phyloP scores from a whole-genome alignment of 1,284 basidiomycete genomes.

The Trametes versicolor region DNA sequence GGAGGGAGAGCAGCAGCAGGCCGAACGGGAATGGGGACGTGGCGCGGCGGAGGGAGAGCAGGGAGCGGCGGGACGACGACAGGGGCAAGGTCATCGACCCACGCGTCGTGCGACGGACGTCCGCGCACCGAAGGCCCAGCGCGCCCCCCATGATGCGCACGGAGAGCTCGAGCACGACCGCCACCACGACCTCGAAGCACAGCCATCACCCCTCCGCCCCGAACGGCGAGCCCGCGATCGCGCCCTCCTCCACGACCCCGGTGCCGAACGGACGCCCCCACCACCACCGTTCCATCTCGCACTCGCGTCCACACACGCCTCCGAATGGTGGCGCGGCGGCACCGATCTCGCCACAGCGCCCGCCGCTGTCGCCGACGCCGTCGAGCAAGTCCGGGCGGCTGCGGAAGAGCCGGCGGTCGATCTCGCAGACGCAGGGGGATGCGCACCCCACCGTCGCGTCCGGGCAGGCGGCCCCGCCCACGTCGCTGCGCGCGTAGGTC shows the following conservation, averaged over 20 bases:
- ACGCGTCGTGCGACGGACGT: conserved; percentile 67
- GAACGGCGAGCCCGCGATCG: conserved; percentile 10
- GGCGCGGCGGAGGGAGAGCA: conserved; percentile 9
- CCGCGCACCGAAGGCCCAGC: conserved; percentile 50
- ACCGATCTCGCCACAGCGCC: conserved; percentile 21
- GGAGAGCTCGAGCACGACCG: conserved; percentile 24
- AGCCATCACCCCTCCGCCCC: background rate
- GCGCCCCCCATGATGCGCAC: conserved; percentile 27
- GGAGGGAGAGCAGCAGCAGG: conserved; percentile 13
- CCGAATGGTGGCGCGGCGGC: conserved; percentile 22
- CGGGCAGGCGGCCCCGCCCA: conserved; percentile 3
- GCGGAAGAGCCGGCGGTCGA: conserved; percentile 31
- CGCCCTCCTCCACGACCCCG: background rate
- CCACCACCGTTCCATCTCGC: conserved; percentile 11
- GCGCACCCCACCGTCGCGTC: conserved; percentile 19
- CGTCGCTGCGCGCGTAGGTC: conserved; percentile 18
- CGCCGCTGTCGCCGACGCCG: conserved; percentile 28
- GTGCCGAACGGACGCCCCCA: conserved; percentile 8
- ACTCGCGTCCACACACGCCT: conserved; percentile 16
- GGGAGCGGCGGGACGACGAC: conserved; percentile 22
- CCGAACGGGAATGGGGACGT: conserved; percentile 17
- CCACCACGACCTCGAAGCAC: conserved; percentile 11
- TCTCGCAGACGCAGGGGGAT: conserved; percentile 30
- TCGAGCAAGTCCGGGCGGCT: conserved; percentile 30
- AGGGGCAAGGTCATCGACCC: conserved; percentile 48